Evolutionary conservation across 2,329 filamentous ascomycete genomes (phyloP).

Genomic region (Pseudogymnoascus sp.): DNA sequence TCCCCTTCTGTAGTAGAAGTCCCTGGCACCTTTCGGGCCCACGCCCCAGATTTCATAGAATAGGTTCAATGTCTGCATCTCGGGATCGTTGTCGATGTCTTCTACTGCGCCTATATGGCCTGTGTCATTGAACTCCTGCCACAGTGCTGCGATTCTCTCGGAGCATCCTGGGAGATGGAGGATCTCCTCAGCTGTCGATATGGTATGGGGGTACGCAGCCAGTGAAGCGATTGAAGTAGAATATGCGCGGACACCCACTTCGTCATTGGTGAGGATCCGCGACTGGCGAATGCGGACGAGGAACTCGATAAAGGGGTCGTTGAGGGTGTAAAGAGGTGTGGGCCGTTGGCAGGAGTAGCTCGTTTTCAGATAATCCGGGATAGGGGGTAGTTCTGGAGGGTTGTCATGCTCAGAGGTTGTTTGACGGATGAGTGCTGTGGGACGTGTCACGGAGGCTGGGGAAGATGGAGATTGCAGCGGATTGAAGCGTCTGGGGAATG

Average conservation of each 20-base stretch:
- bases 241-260: constrained; percentile 77
- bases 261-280: constrained; percentile 62
- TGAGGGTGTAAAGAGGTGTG: constrained; percentile 61
- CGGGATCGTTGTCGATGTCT: constrained; percentile 54
- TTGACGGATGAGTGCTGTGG: constrained; percentile 46
- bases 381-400: constrained; percentile 44
- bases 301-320: constrained; percentile 63
- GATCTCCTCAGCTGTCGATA: constrained; percentile 32
- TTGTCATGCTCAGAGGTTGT: constrained; percentile 74
- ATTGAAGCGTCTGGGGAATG: background rate
- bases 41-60: constrained; percentile 95
- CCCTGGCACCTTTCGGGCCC: constrained; percentile 66
- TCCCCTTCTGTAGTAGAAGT: constrained; percentile 64
- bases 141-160: constrained; percentile 67
- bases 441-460: constrained; percentile 27
- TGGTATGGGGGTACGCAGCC: constrained; percentile 60
- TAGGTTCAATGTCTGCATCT: constrained; percentile 51
- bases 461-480: background rate
- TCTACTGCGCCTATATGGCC: constrained; percentile 55
- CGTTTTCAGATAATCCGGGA: constrained; percentile 58
- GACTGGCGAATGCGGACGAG: constrained; percentile 66
- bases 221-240: constrained; percentile 77
- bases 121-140: constrained; percentile 59
- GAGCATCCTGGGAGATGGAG: constrained; percentile 67
- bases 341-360: constrained; percentile 74